phyloP scores from a whole-genome alignment of 306 rosid genomes.

The Corylus americana region DNA sequence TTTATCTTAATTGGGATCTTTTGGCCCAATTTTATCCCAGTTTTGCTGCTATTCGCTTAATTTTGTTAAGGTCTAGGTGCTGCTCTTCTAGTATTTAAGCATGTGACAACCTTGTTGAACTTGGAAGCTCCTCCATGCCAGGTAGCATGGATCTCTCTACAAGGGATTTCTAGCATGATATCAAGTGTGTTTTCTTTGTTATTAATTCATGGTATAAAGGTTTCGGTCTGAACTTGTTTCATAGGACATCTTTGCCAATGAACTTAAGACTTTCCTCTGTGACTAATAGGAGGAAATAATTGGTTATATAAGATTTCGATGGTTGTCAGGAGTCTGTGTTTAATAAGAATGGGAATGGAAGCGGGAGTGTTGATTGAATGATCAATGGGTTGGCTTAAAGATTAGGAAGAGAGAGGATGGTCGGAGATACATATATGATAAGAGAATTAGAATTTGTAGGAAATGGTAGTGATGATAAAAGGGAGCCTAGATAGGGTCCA shows the following conservation, averaged over 20 bases:
- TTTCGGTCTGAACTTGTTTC: too few relatives aligned
- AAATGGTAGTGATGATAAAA: background rate
- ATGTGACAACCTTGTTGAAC: too few relatives aligned
- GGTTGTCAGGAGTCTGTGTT: background rate
- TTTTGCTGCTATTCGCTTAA: too few relatives aligned
- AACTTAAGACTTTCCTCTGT: background rate
- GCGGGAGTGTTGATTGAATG: too few relatives aligned
- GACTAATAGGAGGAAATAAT: background rate
- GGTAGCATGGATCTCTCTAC: background rate
- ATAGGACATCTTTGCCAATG: background rate
- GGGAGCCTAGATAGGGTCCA: too few relatives aligned
- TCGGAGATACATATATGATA: too few relatives aligned
- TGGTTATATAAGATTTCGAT: background rate
- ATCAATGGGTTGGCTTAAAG: too few relatives aligned
- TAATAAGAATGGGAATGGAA: background rate
- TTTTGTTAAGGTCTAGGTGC: too few relatives aligned
- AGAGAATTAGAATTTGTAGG: background rate
- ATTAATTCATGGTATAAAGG: background rate
- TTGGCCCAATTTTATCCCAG: background rate
- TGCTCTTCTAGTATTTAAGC: too few relatives aligned
- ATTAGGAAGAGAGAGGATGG: too few relatives aligned
- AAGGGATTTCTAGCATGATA: background rate
- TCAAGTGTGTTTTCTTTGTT: background rate
- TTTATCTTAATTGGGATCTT: too few relatives aligned
- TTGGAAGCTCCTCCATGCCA: background rate